Base-by-base conservation (phyloP, 441 rosid genomes). In the Caryocar brasiliense region DNA sequence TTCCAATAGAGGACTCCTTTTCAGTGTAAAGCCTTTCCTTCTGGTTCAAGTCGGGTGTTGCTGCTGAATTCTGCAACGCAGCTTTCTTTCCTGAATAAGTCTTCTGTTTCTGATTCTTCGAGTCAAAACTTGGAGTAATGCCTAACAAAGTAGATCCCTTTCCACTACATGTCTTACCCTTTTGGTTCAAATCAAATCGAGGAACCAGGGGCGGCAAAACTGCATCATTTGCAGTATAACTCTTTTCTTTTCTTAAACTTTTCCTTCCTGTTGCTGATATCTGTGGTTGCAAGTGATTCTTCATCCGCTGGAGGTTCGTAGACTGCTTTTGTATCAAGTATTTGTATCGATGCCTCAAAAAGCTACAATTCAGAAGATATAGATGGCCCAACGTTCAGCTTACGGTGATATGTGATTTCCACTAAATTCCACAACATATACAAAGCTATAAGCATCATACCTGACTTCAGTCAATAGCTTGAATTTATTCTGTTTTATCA, bases 391-490 rank as follows among this genome's bases (percentile, higher is more conserved):
- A 7, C 17, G 7, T n/a, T 23, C 22, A n/a, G 55, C 35, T 23
- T 11, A 21, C 12, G n/a, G 1, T 48, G 6, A 35, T 6, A 39
- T 25, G 5, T 4, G 24, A 38, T 30, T 10, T 5, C 21, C 38
- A 36, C 43, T 35, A 2, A 37, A 24, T 34, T 24, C 13, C 7
- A 10, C 15, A 6, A 51, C 26, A 49, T 7, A 53, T 11, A 43
- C 11, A 41, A 62, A 55, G 1, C 9, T 40, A 8, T 23, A 4
- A 26, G 15, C 11, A 51, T 47, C 32, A 45, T 80, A 91, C 98
- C 80, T 65, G 52, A 91, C 86, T 87, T 91, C 95, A 34, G 82
- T 85, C 24, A 48, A n/a, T 9, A 87, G 73, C 20, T 56, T 74
- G 64, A 48, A 22, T 55, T 67, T 69, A 29, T 56, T 75, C 54